Base-by-base conservation (phyloP, 345 rosid genomes). In the Reutealis trisperma region DNA sequence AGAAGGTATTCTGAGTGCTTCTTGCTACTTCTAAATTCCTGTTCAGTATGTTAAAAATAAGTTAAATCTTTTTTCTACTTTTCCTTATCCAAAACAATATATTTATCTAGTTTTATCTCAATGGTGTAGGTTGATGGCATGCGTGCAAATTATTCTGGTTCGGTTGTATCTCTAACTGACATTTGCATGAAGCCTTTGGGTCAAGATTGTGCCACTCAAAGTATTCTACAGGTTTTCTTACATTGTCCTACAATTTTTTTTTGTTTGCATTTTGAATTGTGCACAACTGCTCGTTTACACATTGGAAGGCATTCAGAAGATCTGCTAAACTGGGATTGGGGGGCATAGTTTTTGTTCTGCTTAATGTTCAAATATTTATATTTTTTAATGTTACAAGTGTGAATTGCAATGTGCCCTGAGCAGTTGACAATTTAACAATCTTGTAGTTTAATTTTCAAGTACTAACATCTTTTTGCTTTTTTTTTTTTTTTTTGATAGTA, bases 121-220 rank as follows among this genome's bases (percentile, higher is more conserved):
- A 70, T 70, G 47, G 24, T 76, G 18, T 24, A 79, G 82, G 77
- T 79, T 73, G 82, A 79, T 73, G 69, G 27, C 8, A 32, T 79
- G n/a, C 74, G 70, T 59, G 73, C 77, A 73, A 73, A 79, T 60
- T 73, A 59, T 73, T 73, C 82, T 67, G 77, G 82, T 11, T 73
- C 77, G 67, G 10, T 24, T 59, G 77, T 67, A n/a, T 79, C 77
- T 68, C 77, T 79, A 16, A 73, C 74, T 59, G 82, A 79, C 58
- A 79, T 79, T 66, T 79, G 82, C 77, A 67, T 79, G 82, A 79
- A 79, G 73, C 82, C 82, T 73, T 59, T 79, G 55, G 82, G 68
- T 32, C 44, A 73, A 44, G 82, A 79, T 60, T 79, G 82, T 73
- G 82, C 82, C 14, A 79, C 77, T 49, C 82, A 80, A 80, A 76